Conservation (phyloP, 2,329 filamentous ascomycete genomes). For the Cytospora leucostoma region DNA sequence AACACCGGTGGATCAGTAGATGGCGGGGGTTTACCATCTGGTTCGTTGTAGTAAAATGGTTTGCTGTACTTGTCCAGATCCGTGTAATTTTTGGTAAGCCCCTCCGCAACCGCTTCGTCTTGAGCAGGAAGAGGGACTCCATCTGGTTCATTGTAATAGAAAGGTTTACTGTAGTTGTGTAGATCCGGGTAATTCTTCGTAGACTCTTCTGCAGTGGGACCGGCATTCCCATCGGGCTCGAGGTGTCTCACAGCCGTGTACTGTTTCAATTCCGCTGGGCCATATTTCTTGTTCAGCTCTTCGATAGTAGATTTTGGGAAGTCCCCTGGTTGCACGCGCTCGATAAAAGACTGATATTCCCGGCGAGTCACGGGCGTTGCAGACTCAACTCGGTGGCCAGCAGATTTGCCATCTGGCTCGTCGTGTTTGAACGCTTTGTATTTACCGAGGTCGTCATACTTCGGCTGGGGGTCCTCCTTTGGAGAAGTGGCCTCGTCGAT, state of each 20-base stretch:
- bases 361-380: constrained; percentile 20
- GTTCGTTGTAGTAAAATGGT: constrained; percentile 5
- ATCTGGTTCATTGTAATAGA: constrained; percentile 31
- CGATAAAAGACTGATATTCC: constrained; percentile 2
- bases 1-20: not conserved
- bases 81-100: not conserved
- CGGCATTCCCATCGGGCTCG: constrained; percentile 32
- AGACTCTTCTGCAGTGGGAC: constrained; percentile 1
- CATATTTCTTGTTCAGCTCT: constrained; percentile 16
- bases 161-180: constrained; percentile 39
- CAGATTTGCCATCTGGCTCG: constrained; percentile 30
- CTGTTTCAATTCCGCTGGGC: constrained; percentile 26
- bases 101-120: not conserved
- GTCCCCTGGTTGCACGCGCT: constrained; percentile 7
- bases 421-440: constrained; percentile 32
- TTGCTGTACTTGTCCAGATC: not conserved
- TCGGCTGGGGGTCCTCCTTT: constrained; percentile 33
- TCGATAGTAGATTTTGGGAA: constrained; percentile 1
- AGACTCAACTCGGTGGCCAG: constrained; percentile 31
- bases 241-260: constrained; percentile 32
- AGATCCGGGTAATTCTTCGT: constrained; percentile 42
- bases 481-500: constrained; percentile 37
- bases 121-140: constrained; percentile 12
- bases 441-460: constrained; percentile 46
- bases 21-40: constrained; percentile 8